Evolutionary conservation across 306 rosid genomes (phyloP), one percentile per base, ranked within the genome.

Genomic region (Dryas octopetala): DNA sequence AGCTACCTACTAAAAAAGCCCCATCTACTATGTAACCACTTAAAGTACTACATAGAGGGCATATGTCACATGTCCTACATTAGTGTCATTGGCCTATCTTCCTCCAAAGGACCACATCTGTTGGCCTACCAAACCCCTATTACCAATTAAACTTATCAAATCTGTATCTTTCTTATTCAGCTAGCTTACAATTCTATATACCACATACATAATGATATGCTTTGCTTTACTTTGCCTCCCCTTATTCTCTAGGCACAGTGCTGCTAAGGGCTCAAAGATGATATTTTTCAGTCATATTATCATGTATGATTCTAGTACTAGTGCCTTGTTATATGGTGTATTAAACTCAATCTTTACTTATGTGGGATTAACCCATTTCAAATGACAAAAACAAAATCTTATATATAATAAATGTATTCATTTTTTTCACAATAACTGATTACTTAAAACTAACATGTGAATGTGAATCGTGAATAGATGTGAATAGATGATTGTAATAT

Each of bases 91-190:
- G 52, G 53, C 80, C 79, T 77, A 80, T 76, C 77, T 83, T 79
- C 82, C 73, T 65, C 61, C 61, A 57, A 76, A 73, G 80, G 82
- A 83, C 81, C 74, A 70, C 82, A 78, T 80, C 74, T 55, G 82
- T 85, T 88, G 90, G 86, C 90, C 90, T 82, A 88, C 92, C 92
- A 79, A 67, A 46, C 64, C 71, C 76, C 45, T 75, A 66, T 83
- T 80, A 68, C 76, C 61, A 64, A 55, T 77, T 73, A 76, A 76
- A 80, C 82, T 81, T 80, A 77, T 86, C 70, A 52, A 50, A 45
- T 45, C 45, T 59, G 17, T 59, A 76, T 82, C 72, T 86, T 80
- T 59, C 81, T 80, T 81, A 66, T 82, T 71, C 12, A 19, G 19
- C 7, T 71, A 71, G 15, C 64, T 71, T 41, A 70, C 5, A 52